Evolutionary conservation across 2,329 filamentous ascomycete species (phyloP).

Genomic region (Stenocarpella maydis): DNA sequence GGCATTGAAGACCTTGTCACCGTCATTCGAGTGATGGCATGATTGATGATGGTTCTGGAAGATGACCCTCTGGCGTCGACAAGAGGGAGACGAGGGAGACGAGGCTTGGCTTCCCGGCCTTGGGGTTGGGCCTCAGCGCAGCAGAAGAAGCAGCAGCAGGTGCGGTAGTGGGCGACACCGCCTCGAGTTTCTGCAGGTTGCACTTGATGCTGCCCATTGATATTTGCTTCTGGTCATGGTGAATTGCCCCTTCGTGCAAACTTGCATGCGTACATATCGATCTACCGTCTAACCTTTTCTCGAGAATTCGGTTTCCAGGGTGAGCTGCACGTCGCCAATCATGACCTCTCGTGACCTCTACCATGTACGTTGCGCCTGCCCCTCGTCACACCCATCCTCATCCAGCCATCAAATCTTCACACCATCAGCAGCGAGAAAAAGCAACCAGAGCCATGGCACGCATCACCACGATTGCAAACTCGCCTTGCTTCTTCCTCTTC

Average conservation of each 20-base stretch:
- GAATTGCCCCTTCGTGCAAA: neutral
- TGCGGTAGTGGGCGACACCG: neutral
- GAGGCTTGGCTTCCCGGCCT: neutral
- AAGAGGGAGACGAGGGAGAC: neutral
- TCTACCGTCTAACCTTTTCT: neutral
- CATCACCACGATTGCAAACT: neutral
- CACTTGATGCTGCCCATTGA: neutral
- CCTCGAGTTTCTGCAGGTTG: neutral
- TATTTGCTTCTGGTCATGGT: neutral
- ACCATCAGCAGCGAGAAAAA: constrained; percentile 15
- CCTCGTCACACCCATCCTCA: neutral
- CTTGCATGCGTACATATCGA: neutral
- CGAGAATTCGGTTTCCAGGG: constrained; percentile 12
- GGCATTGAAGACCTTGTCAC: neutral
- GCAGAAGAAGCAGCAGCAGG: neutral
- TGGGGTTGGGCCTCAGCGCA: neutral
- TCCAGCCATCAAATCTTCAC: constrained; percentile 2
- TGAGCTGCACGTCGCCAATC: constrained; percentile 12
- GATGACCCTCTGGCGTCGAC: constrained; percentile 1
- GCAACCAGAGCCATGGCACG: too few relatives aligned
- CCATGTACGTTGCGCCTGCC: neutral
- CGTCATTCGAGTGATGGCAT: neutral
- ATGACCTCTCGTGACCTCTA: neutral
- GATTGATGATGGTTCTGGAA: neutral
- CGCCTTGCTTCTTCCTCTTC: neutral